A percentile compares a stretch with the other conserved stretches of the same genome.
These are phyloP conservation scores for Rhizopus delemar DNA, from an alignment of 371 early-diverging fungal species.

Conservation along the genomic window DNA sequence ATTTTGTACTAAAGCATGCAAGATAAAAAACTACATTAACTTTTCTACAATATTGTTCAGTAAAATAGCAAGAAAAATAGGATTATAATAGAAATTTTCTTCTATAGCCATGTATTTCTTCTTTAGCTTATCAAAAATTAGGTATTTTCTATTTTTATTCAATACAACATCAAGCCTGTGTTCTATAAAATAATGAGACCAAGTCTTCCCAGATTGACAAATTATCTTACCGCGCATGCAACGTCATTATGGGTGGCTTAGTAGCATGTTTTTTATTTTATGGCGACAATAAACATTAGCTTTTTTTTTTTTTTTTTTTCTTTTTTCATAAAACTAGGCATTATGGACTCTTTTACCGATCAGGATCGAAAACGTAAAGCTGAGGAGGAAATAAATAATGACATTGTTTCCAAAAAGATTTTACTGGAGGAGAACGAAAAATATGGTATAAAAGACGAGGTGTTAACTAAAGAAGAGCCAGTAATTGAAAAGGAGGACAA, in stretches of 20 bases:
- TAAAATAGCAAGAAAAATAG: too few species aligned
- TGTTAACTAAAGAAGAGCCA: neutral
- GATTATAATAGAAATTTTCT: too few species aligned
- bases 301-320: constrained; percentile 5
- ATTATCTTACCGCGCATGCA: neutral
- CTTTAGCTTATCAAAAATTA: too few species aligned
- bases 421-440: neutral
- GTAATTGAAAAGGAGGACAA: neutral
- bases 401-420: constrained; percentile 8
- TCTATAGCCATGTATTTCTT: too few species aligned
- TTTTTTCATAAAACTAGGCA: neutral
- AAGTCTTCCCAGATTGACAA: too few species aligned
- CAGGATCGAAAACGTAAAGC: constrained; percentile 22
- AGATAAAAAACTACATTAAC: too few species aligned
- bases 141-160: too few species aligned
- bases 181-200: too few species aligned
- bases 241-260: neutral
- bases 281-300: neutral
- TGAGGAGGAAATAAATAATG: constrained; percentile 10
- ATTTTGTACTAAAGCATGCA: too few species aligned
- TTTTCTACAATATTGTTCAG: too few species aligned
- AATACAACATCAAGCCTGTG: too few species aligned
- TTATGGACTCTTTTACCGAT: constrained; percentile 6
- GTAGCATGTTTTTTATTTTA: neutral
- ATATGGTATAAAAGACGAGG: neutral